These are phyloP conservation scores for Annulohypoxylon stygium DNA, from an alignment of 495 filamentous ascomycete genomes.

Conservation along the genomic window DNA sequence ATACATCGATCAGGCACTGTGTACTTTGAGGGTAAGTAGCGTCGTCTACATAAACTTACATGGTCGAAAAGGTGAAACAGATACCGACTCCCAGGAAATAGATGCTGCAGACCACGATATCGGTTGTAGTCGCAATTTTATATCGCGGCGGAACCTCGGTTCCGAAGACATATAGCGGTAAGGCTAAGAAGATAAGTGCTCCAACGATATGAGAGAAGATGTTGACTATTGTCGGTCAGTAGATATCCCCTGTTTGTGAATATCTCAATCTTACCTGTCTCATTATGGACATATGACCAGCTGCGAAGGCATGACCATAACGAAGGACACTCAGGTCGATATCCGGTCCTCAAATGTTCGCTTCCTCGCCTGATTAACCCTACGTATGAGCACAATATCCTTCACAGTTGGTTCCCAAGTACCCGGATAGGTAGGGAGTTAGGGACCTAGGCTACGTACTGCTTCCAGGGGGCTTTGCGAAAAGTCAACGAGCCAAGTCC, in stretches of 20 bases:
- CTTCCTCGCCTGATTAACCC: conserved; percentile 28
- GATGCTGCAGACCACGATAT: conserved; percentile 59
- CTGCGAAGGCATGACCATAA: conserved; percentile 52
- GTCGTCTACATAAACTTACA: conserved; percentile 36
- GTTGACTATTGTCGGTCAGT: conserved; percentile 55
- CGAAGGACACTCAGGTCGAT: conserved; percentile 46
- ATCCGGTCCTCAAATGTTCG: conserved; percentile 38
- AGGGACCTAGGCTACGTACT: conserved; percentile 15
- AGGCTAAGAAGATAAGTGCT: conserved; percentile 57
- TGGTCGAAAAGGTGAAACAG: conserved; percentile 66
- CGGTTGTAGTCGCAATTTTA: conserved; percentile 49
- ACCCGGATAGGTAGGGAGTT: not conserved
- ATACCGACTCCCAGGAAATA: conserved; percentile 65
- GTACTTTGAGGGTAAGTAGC: not conserved
- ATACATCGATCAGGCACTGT: conserved; percentile 21
- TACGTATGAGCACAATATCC: conserved; percentile 1
- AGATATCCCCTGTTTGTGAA: not conserved
- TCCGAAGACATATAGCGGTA: conserved; percentile 58
- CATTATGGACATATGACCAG: conserved; percentile 62
- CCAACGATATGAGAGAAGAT: conserved; percentile 67
- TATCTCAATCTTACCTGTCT: conserved; percentile 50
- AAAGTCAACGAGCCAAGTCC: not conserved
- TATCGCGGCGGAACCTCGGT: conserved; percentile 51
- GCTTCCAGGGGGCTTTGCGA: conserved; percentile 28
- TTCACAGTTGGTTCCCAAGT: not conserved